Base-by-base conservation (phyloP, 2,329 filamentous ascomycete species). In the Colletotrichum acutatum region DNA sequence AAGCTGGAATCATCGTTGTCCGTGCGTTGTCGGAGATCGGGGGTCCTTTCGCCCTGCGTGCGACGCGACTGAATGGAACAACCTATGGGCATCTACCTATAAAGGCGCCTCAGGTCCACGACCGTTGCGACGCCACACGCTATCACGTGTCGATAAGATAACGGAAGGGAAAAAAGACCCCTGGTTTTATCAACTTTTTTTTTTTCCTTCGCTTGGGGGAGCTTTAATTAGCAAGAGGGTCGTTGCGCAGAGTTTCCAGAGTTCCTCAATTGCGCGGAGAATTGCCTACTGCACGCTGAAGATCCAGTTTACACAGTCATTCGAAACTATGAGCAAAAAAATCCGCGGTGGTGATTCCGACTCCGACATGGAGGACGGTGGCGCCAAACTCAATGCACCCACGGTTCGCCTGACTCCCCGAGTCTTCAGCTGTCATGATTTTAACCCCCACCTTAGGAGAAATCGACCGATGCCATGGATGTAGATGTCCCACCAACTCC, bases 61-160 rank as follows among this genome's bases (percentile, higher is more conserved):
- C n/a, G 28, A 22, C 56, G 58, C 32, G 32, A 34, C 32, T 34
- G 11, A 34, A 34, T 34, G 32, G 32, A 22, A 61, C 30, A 19
- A 28, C n/a, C 30, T 34, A 34, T 34, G 32, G 32, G 32, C 32
- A 34, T 11, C 32, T 34, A 34, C 32, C 32, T 34, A 34, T 34
- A 4, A 53, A 11, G 19, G 19, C 16, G 11, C 52, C 14, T 28
- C 34, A 16, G 14, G 12, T 22, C 16, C 9, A 30, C 14, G n/a
- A 37, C 57, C 42, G 32, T 56, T 68, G 24, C 26, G 46, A 57
- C 46, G 22, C 26, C 11, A 37, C 11, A 37, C 16, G 16, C 12
- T 4, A 37, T 71, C 68, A 71, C 68, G 65, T 72, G 66, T 9
- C 3, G 71, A 73, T 73, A 71, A 73, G 71, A 73, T 71, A 71